These are phyloP conservation scores for Cordyceps militaris DNA, from an alignment of 2,329 filamentous ascomycete genomes.

Conservation along the genomic window DNA sequence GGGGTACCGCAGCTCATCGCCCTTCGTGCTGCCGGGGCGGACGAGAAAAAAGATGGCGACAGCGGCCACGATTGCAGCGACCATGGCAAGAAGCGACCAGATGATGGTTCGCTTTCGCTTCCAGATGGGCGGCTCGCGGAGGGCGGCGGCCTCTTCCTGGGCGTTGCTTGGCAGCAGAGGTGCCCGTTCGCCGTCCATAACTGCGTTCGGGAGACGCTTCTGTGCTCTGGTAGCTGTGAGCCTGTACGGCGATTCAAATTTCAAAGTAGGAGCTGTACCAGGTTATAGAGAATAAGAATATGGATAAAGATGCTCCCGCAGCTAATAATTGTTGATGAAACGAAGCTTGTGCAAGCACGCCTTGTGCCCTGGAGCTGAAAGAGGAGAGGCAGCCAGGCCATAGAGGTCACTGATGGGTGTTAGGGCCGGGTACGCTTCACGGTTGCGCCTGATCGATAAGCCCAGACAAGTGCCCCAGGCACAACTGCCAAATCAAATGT, in stretches of 20 bases:
- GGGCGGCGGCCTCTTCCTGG: neutral
- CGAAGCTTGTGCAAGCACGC: neutral
- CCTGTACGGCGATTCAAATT: neutral
- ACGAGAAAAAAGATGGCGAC: constrained; percentile 1
- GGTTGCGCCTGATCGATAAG: neutral
- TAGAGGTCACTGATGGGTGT: neutral
- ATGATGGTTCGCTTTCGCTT: neutral
- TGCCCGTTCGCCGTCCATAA: constrained; percentile 8
- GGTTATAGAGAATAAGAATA: neutral
- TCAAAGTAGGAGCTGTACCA: neutral
- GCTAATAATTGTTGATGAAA: neutral
- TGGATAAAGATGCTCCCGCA: neutral
- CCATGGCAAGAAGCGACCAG: neutral
- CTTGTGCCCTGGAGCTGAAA: neutral
- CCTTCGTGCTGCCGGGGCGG: neutral
- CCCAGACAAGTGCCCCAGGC: neutral
- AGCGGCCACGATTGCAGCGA: neutral
- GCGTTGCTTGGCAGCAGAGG: constrained; percentile 1
- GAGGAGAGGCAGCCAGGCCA: neutral
- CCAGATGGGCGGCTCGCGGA: constrained; percentile 7
- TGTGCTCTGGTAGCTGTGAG: no score
- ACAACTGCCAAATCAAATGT: no score
- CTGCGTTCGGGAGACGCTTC: neutral
- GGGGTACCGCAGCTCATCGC: constrained; percentile 18
- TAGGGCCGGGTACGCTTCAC: neutral